These are phyloP conservation scores for Phoenix roebelenii DNA, from an alignment of 176 grass and related monocot genomes.

Conservation along the genomic window DNA sequence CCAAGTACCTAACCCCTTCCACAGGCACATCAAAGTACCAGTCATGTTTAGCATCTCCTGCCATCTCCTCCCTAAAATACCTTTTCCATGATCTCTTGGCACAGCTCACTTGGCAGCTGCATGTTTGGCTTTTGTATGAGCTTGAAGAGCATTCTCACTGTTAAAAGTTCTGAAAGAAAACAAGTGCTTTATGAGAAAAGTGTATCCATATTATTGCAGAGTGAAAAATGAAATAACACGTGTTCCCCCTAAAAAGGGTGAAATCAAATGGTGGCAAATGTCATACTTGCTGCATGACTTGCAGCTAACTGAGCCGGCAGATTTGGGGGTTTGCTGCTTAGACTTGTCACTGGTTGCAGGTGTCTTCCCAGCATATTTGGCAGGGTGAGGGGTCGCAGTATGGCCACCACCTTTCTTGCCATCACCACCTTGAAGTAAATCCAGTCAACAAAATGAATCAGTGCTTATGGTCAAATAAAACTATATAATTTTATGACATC, in stretches of 20 bases:
- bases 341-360: constrained; percentile 41
- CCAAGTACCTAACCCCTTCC: no score
- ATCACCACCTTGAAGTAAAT: constrained; percentile 22
- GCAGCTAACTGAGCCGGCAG: constrained; percentile 40
- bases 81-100: no score
- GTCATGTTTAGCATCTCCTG: no score
- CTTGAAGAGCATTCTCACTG: constrained; percentile 50
- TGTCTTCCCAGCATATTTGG: constrained; percentile 52
- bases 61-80: no score
- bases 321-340: constrained; percentile 58
- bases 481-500: no score
- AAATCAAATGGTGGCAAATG: neutral
- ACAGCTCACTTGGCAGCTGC: neutral
- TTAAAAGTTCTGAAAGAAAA: constrained; percentile 50
- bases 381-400: constrained; percentile 71
- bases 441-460: no score
- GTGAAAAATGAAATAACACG: neutral
- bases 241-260: no score
- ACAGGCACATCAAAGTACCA: no score
- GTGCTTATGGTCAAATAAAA: no score
- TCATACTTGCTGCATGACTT: constrained; percentile 79
- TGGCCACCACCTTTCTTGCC: constrained; percentile 53
- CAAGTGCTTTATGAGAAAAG: neutral
- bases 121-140: constrained; percentile 75
- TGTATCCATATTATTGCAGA: neutral